Evolutionary conservation across 2,329 filamentous ascomycete genomes (phyloP), one percentile per base, ranked within the genome.

Genomic region (Aureobasidium sp.): DNA sequence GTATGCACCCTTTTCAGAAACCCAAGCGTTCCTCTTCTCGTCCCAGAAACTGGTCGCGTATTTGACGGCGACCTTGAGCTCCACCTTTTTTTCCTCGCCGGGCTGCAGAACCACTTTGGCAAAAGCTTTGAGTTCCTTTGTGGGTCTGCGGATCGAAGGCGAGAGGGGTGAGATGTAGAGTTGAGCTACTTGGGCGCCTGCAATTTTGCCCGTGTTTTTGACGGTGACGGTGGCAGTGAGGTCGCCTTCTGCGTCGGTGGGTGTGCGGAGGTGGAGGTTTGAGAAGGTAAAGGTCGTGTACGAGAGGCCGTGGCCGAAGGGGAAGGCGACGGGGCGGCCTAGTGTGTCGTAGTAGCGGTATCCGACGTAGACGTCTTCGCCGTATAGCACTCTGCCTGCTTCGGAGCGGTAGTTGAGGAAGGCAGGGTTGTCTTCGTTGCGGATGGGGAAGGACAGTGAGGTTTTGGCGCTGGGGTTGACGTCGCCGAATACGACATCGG

Each of bases 301-400:
- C 14, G 84, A 86, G 1, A 93, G 74, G 2, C 88, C 85, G 64
- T 89, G 83, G 11, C 86, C 86, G 64, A 94, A 94, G 54, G 84
- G 78, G 68, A 90, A 89, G 0, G 85, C 73, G 0, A 83, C 81
- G 4, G 74, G 69, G 45, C 83, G 75, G 22, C 73, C 72, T 11
- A 74, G 70, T 17, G 78, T 78, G 61, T 90, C 85, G 66, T 86
- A 88, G 68, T 86, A 83, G 16, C 80, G 72, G 68, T 90, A 89
- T 2, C 86, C 86, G 52, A 89, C 79, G 68, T 82, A 86, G 11
- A 89, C 69, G 12, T 83, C 85, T 66, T 90, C 86, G 49, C 83
- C 84, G 63, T 89, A 89, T 1, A 84, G 66, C 0, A 85, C 82
- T 59, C 80, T 77, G 42, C 79, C 68, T 64, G 86, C 84, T 69